Evolutionary conservation across 225 moss, liverwort and hornwort genomes (phyloP).

Genomic region (Pseudoscleropodium purum): DNA sequence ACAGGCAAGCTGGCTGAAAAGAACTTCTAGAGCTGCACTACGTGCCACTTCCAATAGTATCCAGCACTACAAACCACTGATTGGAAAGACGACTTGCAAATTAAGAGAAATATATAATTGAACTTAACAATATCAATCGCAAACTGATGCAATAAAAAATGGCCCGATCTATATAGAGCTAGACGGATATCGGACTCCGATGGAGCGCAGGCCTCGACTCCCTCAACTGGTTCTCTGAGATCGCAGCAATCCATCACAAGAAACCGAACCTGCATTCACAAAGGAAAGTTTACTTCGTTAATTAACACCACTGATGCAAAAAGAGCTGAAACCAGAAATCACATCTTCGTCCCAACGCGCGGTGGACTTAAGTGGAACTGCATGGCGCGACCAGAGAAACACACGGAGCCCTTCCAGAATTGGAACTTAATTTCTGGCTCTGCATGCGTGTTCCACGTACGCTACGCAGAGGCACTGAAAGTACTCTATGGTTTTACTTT

Average conservation of each 20-base stretch:
- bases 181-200: not conserved
- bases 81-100: not conserved
- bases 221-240: not conserved
- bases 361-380: not conserved
- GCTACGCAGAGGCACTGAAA: not conserved
- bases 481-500: not conserved
- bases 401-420: not conserved
- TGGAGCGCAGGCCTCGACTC: not conserved
- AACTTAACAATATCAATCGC: not conserved
- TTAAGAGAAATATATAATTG: too few species aligned
- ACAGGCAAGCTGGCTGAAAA: not conserved
- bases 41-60: too few species aligned
- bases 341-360: too few species aligned
- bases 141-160: not conserved
- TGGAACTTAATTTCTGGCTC: not conserved
- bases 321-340: not conserved
- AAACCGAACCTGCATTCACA: not conserved
- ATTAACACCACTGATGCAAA: not conserved
- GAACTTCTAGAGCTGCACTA: too few species aligned
- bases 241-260: not conserved
- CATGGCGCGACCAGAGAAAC: not conserved
- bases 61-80: not conserved
- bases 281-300: not conserved
- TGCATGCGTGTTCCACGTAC: not conserved
- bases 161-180: not conserved